Conservation (phyloP, 2,329 filamentous ascomycete species). For the Talaromyces sp. region DNA sequence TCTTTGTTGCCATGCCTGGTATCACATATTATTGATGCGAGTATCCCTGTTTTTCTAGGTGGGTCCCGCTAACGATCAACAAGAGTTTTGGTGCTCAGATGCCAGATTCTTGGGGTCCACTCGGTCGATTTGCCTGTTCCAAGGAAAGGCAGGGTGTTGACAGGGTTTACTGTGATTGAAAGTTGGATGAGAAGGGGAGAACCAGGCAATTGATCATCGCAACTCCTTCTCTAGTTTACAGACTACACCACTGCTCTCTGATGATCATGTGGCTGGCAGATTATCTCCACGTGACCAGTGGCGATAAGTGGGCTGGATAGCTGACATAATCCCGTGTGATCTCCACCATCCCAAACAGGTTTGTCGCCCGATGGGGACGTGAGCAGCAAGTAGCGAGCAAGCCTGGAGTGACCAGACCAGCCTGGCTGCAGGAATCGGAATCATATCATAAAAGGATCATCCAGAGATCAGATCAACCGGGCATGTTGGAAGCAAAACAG, state of each 20-base stretch:
- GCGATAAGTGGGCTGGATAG: slow-evolving; percentile 4
- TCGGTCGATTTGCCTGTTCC: background rate
- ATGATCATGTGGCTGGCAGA: background rate
- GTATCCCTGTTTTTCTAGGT: slow-evolving; percentile 4
- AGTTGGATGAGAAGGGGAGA: background rate
- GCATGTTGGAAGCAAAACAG: too few relatives aligned
- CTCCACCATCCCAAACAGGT: slow-evolving; percentile 6
- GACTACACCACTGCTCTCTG: too few relatives aligned
- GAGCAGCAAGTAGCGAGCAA: too few relatives aligned
- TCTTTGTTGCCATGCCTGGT: background rate
- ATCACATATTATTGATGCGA: background rate
- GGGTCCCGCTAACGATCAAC: background rate
- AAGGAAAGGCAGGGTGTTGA: background rate
- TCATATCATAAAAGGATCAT: too few relatives aligned
- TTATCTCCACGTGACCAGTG: slow-evolving; percentile 6
- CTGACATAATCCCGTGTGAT: background rate
- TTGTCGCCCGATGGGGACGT: background rate
- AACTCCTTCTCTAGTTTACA: too few relatives aligned
- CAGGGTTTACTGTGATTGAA: background rate
- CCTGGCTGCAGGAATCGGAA: too few relatives aligned
- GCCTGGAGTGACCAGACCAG: too few relatives aligned
- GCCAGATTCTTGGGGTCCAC: slow-evolving; percentile 2
- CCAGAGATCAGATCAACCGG: too few relatives aligned
- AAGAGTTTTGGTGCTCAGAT: background rate
- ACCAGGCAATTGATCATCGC: too few relatives aligned